Evolutionary conservation across 768 basidiomycete genomes (phyloP).

Genomic region (Mycena kentingensis): DNA sequence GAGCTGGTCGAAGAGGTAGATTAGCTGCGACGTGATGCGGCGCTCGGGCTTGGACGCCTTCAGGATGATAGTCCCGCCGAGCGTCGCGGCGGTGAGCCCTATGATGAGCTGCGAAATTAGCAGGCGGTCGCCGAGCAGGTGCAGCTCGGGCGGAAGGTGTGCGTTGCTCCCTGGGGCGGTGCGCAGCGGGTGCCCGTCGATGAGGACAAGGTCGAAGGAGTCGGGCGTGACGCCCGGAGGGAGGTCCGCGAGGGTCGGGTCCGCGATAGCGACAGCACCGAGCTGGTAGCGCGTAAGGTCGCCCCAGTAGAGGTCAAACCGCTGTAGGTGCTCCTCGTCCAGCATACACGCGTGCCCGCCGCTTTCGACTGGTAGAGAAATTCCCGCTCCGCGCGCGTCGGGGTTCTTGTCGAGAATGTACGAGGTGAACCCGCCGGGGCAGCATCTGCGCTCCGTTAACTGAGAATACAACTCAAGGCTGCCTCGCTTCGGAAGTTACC

Average conservation of each 20-base stretch:
- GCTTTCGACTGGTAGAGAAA: slow-evolving; percentile 28
- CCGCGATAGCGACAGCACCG: slow-evolving; percentile 34
- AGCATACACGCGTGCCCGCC: slow-evolving; percentile 30
- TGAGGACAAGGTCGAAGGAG: slow-evolving; percentile 32
- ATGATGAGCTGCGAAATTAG: slow-evolving; percentile 35
- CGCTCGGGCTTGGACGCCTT: slow-evolving; percentile 35
- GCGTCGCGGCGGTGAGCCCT: slow-evolving; percentile 25
- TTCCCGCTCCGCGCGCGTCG: slow-evolving; percentile 24
- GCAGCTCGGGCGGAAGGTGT: not conserved
- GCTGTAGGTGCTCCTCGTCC: slow-evolving; percentile 19
- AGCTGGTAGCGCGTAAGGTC: slow-evolving; percentile 28
- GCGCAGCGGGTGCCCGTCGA: slow-evolving; percentile 38
- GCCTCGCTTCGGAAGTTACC: slow-evolving; percentile 17
- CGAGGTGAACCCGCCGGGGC: slow-evolving; percentile 33
- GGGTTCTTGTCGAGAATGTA: slow-evolving; percentile 31
- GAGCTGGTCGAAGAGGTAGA: slow-evolving; percentile 33
- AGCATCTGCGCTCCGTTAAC: slow-evolving; percentile 27
- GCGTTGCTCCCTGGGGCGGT: slow-evolving; percentile 6
- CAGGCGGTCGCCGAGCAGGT: slow-evolving; percentile 27
- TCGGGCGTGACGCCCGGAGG: slow-evolving; percentile 17
- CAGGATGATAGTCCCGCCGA: slow-evolving; percentile 33
- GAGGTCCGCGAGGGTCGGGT: slow-evolving; percentile 16
- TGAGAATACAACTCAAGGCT: not conserved
- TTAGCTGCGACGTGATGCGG: slow-evolving; percentile 29
- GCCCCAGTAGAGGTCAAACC: slow-evolving; percentile 28